Percentiles rank a stretch among this genome's conserved stretches.
phyloP scores from a whole-genome alignment of 805 yeast species.

The Candida coleopterorum region DNA sequence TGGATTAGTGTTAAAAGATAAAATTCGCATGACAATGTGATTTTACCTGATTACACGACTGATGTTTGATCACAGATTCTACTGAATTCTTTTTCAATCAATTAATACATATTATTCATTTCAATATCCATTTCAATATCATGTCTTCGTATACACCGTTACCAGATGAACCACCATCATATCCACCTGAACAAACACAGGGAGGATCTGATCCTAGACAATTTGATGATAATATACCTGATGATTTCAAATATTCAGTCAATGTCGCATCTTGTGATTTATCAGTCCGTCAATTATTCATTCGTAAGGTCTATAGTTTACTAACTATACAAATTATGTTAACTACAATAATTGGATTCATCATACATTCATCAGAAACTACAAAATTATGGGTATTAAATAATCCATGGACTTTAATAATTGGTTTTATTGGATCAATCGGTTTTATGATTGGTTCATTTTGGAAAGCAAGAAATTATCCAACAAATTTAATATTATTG shows the following conservation, averaged over 20 bases:
- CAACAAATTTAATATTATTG: conserved; percentile 57
- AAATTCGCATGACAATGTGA: neutral
- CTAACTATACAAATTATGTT: conserved; percentile 58
- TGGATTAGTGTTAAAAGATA: no score
- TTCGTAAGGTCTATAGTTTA: conserved; percentile 75
- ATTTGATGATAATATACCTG: conserved; percentile 44
- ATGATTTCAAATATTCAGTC: conserved; percentile 80
- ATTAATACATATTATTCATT: no score
- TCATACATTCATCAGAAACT: conserved; percentile 41
- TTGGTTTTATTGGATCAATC: conserved; percentile 55
- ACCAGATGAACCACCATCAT: conserved; percentile 9
- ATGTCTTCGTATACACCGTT: conserved; percentile 9
- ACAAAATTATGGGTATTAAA: conserved; percentile 51
- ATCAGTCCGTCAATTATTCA: conserved; percentile 68
- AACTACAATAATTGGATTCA: conserved; percentile 55
- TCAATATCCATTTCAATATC: no score
- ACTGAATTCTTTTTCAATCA: neutral
- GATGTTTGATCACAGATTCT: neutral
- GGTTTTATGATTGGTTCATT: conserved; percentile 62
- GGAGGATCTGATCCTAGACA: conserved; percentile 16
- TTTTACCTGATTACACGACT: neutral
- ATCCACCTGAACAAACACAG: conserved; percentile 4
- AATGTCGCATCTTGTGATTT: conserved; percentile 74
- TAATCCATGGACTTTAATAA: conserved; percentile 55
- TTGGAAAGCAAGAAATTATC: conserved; percentile 62